Evolutionary conservation across 257 asterid species (phyloP), one percentile per base, ranked within the genome.

Genomic region (Ocimum tenuiflorum): DNA sequence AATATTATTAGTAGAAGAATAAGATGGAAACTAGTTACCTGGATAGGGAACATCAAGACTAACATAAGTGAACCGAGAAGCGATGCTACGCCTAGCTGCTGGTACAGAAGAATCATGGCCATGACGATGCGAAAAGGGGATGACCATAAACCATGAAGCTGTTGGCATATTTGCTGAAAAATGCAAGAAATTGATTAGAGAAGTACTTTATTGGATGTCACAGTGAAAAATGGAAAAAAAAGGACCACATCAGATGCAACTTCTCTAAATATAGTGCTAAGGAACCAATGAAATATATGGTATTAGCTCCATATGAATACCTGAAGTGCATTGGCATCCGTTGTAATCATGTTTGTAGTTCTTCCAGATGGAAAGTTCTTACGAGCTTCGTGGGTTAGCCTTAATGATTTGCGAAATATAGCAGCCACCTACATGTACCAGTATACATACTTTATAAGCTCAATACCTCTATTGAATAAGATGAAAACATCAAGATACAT

Each of bases 311-410:
- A 50, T 7, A 55, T 33, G 56, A 73, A 39, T 81, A 88, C 97
- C 96, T 90, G 97, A 58, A 90, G 96, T 43, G 86, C 85, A 75
- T 84, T 83, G 65, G 97, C 95, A 86, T 90, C 97, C 17, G 97
- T 83, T 20, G 95, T 85, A 77, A 90, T 88, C 91, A 90, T 77
- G 69, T 90, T 90, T 42, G 96, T 90, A 65, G 86, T 81, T 76
- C 80, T 90, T 65, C 97, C 97, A 52, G 91, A 84, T 65, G 90
- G 82, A 62, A 90, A 90, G 33, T 73, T 70, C 78, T 88, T 88
- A 59, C 86, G 91, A 52, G 82, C 77, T 67, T 90, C 97, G 73
- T 84, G 95, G n/a, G 91, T 86, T 61, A 90, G 85, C 71, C 95
- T 78, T 53, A 90, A 74, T 65, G 97, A 78, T 71, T 90, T 88